Percentiles rank a stretch among this genome's conserved stretches.
Conservation (phyloP, 176 grass and related monocot genomes). For the Saccharum spontaneum region DNA sequence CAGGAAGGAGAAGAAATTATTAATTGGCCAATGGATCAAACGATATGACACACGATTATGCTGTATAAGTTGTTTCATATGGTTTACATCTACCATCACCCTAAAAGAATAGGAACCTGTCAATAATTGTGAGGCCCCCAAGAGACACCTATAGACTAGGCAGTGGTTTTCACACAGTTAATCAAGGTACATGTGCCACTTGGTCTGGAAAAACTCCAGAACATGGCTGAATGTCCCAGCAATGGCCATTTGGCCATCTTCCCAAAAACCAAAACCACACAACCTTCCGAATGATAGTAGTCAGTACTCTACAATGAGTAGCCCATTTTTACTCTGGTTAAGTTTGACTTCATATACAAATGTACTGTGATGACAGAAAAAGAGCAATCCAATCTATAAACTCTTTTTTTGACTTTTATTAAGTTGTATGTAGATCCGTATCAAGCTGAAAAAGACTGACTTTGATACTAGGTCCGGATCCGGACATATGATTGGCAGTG, state of each 20-base stretch:
- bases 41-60: background rate
- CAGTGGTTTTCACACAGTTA: background rate
- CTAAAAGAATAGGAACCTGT: background rate
- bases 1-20: background rate
- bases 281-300: background rate
- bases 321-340: background rate
- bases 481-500: background rate
- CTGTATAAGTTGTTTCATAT: background rate
- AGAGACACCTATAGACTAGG: background rate
- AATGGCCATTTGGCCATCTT: constrained; percentile 1
- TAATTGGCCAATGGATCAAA: background rate
- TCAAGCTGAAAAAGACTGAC: background rate
- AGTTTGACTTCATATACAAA: background rate
- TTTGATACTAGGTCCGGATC: background rate
- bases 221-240: no score
- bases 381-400: background rate
- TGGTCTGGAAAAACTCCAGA: no score
- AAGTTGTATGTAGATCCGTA: background rate
- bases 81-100: background rate
- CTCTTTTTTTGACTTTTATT: background rate
- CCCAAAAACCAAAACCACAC: background rate
- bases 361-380: background rate
- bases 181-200: no score
- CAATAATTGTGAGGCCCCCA: background rate
- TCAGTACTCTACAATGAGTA: background rate